Percentiles rank a stretch among this genome's conserved stretches.
These are phyloP conservation scores for Helichrysum umbraculigerum DNA, from an alignment of 129 eudicot species.

Conservation along the genomic window DNA sequence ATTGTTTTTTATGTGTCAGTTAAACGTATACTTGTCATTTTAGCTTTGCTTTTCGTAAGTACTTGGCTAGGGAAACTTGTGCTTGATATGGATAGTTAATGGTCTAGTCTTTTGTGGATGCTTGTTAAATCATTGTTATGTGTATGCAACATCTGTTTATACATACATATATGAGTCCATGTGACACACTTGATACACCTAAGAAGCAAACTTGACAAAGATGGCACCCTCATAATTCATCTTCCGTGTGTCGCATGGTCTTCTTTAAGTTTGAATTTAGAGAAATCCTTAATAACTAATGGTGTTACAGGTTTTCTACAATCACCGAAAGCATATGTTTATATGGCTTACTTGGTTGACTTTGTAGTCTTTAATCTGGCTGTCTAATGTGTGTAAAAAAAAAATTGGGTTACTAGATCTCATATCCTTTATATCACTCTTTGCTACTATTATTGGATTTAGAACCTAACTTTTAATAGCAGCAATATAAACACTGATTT, in stretches of 20 bases:
- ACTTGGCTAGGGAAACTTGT: constrained; percentile 16
- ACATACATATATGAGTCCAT: not conserved
- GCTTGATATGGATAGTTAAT: constrained; percentile 29
- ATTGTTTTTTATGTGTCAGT: constrained; percentile 18
- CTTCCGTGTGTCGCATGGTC: not conserved
- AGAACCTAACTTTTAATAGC: not conserved
- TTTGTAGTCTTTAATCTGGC: not conserved
- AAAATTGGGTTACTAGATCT: not conserved
- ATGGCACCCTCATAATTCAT: not conserved
- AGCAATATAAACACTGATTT: not conserved
- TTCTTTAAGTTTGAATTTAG: constrained; percentile 1
- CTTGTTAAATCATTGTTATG: not conserved
- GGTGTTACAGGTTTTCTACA: not conserved
- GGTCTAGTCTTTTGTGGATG: constrained; percentile 5
- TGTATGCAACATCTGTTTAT: not conserved
- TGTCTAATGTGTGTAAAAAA: not conserved
- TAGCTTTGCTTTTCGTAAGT: constrained; percentile 6
- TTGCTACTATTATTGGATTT: not conserved
- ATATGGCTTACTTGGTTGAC: not conserved
- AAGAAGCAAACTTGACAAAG: not conserved
- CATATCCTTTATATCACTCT: not conserved
- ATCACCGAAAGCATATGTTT: not conserved
- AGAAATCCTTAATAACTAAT: not conserved
- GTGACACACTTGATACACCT: not conserved
- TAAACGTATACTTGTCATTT: constrained; percentile 22